phyloP scores from a whole-genome alignment of 345 rosid genomes.

The Populus euphratica region DNA sequence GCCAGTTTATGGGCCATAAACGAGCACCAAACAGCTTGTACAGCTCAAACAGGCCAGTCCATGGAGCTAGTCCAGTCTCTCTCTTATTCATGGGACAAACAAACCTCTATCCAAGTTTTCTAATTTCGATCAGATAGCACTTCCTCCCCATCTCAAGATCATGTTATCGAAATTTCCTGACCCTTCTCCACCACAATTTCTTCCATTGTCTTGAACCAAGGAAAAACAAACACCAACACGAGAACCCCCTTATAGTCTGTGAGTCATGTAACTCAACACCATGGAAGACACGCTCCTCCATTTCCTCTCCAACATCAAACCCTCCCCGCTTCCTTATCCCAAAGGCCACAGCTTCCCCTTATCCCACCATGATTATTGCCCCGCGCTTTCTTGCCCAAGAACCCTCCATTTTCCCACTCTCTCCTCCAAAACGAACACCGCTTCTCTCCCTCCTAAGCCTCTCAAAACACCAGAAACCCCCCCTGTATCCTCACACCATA shows the following conservation, averaged over 20 bases:
- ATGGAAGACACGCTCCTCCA: slow-evolving; percentile 52
- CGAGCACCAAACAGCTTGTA: neutral
- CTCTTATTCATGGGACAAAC: neutral
- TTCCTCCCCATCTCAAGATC: slow-evolving; percentile 1
- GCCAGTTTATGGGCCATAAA: neutral
- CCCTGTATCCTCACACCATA: slow-evolving; percentile 13
- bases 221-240: neutral
- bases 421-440: slow-evolving; percentile 45
- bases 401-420: slow-evolving; percentile 41
- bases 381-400: slow-evolving; percentile 42
- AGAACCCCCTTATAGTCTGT: neutral
- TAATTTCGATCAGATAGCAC: neutral
- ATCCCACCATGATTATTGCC: slow-evolving; percentile 30
- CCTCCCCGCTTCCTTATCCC: slow-evolving; percentile 22
- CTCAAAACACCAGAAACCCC: slow-evolving; percentile 28
- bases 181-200: slow-evolving; percentile 18
- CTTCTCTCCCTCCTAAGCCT: slow-evolving; percentile 43
- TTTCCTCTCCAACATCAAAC: slow-evolving; percentile 32
- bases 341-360: slow-evolving; percentile 18
- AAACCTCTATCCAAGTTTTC: neutral
- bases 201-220: neutral
- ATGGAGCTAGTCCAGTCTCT: neutral
- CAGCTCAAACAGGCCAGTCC: neutral
- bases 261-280: slow-evolving; percentile 18
- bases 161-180: slow-evolving; percentile 8